phyloP scores from a whole-genome alignment of 176 grass and related monocot species.

The Tuctoria greenei region DNA sequence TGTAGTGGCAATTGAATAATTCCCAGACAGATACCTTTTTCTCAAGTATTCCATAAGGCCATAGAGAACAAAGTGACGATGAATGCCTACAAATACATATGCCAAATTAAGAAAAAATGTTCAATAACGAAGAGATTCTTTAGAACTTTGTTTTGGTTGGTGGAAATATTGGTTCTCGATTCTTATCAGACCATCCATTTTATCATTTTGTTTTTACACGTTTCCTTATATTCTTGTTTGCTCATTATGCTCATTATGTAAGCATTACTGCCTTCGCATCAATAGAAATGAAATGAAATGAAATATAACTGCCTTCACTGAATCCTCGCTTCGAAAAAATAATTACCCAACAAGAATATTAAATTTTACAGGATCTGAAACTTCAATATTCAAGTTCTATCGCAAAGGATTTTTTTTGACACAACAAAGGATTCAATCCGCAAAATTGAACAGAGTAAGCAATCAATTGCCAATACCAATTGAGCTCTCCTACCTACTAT shows the following conservation, averaged over 20 bases:
- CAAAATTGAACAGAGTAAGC: background rate
- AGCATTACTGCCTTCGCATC: background rate
- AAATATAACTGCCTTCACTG: background rate
- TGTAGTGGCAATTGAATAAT: background rate
- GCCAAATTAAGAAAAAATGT: conserved; percentile 1
- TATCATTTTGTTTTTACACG: background rate
- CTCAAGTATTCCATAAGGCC: conserved; percentile 82
- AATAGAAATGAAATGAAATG: conserved; percentile 20
- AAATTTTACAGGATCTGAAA: background rate
- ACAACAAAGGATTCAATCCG: background rate
- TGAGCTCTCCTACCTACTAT: background rate
- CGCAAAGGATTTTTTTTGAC: background rate
- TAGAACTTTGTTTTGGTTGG: background rate
- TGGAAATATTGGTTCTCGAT: background rate
- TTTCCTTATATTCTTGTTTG: background rate
- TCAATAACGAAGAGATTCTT: background rate
- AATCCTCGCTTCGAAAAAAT: background rate
- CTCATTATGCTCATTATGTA: background rate
- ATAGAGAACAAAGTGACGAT: conserved; percentile 91
- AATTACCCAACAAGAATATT: background rate
- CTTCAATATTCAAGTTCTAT: background rate
- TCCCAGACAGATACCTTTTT: conserved; percentile 46
- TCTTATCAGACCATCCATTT: background rate
- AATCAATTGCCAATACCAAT: background rate
- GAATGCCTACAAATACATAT: conserved; percentile 54